phyloP scores from a whole-genome alignment of 2,329 filamentous ascomycete genomes.

The Phialophora chinensis region DNA sequence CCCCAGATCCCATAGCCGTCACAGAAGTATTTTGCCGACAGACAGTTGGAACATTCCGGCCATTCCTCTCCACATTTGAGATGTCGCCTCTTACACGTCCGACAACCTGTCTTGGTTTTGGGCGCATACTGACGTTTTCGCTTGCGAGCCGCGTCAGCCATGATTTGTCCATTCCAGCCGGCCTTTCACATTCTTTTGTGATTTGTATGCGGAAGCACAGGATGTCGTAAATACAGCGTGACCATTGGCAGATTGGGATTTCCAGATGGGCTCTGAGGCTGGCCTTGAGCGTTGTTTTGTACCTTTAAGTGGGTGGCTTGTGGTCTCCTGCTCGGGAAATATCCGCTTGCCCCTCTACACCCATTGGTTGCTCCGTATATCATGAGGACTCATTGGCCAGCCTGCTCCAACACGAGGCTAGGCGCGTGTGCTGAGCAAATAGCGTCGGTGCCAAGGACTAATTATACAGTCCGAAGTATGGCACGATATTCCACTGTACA shows the following conservation, averaged over 20 bases:
- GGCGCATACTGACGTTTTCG: slow-evolving; percentile 8
- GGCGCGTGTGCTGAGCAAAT: not conserved
- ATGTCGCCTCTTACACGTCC: slow-evolving; percentile 14
- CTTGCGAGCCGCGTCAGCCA: not conserved
- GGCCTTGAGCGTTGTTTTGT: not conserved
- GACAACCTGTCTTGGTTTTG: slow-evolving; percentile 6
- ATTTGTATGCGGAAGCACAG: not conserved
- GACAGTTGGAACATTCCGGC: slow-evolving; percentile 2
- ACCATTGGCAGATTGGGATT: slow-evolving; percentile 1
- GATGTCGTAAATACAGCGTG: not conserved
- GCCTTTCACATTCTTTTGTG: not conserved
- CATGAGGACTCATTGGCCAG: not conserved
- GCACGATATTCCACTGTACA: not conserved
- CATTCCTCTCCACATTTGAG: slow-evolving; percentile 10
- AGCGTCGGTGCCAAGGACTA: not conserved
- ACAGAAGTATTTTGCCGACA: not conserved
- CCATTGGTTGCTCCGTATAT: slow-evolving; percentile 9
- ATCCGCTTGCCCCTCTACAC: not conserved
- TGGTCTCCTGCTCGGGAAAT: not conserved
- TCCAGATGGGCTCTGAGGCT: not conserved
- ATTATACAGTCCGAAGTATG: not conserved
- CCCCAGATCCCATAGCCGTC: slow-evolving; percentile 17
- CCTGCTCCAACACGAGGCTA: not conserved
- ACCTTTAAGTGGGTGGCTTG: not conserved
- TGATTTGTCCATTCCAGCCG: not conserved